A percentile compares a stretch with the other conserved stretches of the same genome.
phyloP scores from a whole-genome alignment of 148 eudicot species.

The Oxyria digyna region DNA sequence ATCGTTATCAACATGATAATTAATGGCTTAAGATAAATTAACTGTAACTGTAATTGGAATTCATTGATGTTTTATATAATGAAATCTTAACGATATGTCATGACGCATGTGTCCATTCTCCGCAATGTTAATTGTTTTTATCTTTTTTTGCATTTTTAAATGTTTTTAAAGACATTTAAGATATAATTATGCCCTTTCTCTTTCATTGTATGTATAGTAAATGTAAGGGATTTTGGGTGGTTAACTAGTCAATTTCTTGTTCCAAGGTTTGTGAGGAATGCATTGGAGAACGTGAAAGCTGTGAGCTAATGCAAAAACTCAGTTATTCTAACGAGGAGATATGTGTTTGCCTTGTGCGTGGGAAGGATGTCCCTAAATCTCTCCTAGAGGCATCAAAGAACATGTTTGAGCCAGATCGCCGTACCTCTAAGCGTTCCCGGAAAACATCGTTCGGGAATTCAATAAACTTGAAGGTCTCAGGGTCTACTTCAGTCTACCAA shows the following conservation, averaged over 20 bases:
- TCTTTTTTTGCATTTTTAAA: neutral
- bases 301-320: conserved; percentile 70
- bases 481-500: conserved; percentile 75
- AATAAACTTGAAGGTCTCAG: conserved; percentile 73
- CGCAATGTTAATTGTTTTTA: neutral
- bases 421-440: conserved; percentile 91
- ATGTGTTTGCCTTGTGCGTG: conserved; percentile 67
- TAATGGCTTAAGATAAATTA: neutral
- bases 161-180: neutral
- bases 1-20: neutral
- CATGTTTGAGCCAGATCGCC: conserved; percentile 61
- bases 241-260: conserved; percentile 3
- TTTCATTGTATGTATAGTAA: neutral
- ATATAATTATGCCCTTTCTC: neutral
- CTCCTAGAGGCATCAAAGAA: conserved; percentile 69
- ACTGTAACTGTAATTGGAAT: neutral
- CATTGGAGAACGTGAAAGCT: conserved; percentile 92
- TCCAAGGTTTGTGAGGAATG: conserved; percentile 78
- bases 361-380: conserved; percentile 89
- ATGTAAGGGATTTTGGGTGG: neutral
- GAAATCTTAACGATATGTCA: neutral
- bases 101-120: neutral
- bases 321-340: conserved; percentile 85
- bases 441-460: conserved; percentile 77
- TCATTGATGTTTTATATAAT: neutral